These are phyloP conservation scores for Conoideocrella luteorostrata DNA, from an alignment of 2,329 filamentous ascomycete species.

Conservation along the genomic window DNA sequence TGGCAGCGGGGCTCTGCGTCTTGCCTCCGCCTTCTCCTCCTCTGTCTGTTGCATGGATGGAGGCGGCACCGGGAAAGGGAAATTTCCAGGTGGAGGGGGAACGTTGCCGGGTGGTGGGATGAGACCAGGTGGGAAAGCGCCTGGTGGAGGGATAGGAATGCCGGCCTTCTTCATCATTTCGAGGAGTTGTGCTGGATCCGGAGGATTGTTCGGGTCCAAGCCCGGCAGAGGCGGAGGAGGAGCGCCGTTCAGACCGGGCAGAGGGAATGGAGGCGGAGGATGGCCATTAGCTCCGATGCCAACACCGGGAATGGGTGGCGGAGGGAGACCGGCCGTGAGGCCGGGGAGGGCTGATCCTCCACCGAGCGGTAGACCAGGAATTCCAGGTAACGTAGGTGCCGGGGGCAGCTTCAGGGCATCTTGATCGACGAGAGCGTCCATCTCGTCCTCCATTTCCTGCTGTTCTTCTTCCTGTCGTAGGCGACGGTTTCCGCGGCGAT, in stretches of 20 bases:
- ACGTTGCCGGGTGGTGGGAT: slow-evolving; percentile 33
- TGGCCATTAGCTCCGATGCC: slow-evolving; percentile 32
- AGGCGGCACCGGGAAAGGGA: slow-evolving; percentile 28
- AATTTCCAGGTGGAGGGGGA: slow-evolving; percentile 26
- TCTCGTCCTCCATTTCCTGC: slow-evolving; percentile 87
- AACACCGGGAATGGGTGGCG: slow-evolving; percentile 44
- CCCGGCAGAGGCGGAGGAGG: slow-evolving; percentile 47
- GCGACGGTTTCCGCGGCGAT: slow-evolving; percentile 67
- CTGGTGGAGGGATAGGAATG: slow-evolving; percentile 52
- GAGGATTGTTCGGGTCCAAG: slow-evolving; percentile 53
- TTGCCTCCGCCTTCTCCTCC: slow-evolving; percentile 27
- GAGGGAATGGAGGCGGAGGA: slow-evolving; percentile 48
- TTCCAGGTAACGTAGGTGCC: slow-evolving; percentile 45
- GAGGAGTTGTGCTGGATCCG: slow-evolving; percentile 53
- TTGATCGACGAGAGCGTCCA: slow-evolving; percentile 87
- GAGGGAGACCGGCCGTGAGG: slow-evolving; percentile 37
- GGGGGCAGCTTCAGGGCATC: slow-evolving; percentile 52
- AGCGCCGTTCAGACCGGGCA: slow-evolving; percentile 41
- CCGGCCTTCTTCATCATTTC: slow-evolving; percentile 62
- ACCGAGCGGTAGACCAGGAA: slow-evolving; percentile 52
- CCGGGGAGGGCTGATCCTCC: slow-evolving; percentile 29
- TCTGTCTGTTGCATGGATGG: slow-evolving; percentile 31
- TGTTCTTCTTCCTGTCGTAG: slow-evolving; percentile 89
- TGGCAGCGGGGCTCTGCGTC: slow-evolving; percentile 63
- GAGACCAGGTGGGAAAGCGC: slow-evolving; percentile 37